phyloP scores from a whole-genome alignment of 495 filamentous ascomycete genomes.

The Xylaria castorea region DNA sequence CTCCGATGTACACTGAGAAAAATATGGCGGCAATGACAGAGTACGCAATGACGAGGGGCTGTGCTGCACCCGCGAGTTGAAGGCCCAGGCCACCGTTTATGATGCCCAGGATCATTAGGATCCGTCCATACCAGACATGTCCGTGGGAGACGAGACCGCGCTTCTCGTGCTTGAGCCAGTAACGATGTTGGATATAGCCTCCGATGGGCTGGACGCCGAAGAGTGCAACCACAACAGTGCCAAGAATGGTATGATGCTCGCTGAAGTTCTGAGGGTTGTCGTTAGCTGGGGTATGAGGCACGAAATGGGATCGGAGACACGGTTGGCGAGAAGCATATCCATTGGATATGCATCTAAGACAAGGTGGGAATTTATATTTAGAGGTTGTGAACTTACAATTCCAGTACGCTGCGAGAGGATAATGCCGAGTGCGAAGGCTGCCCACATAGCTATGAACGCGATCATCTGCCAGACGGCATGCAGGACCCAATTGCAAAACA shows the following conservation, averaged over 20 bases:
- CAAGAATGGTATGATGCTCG: slow-evolving; percentile 57
- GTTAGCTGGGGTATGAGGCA: slow-evolving; percentile 25
- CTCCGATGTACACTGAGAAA: slow-evolving; percentile 50
- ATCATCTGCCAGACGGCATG: slow-evolving; percentile 67
- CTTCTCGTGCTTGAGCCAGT: slow-evolving; percentile 53
- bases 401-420: slow-evolving; percentile 47
- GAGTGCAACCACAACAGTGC: slow-evolving; percentile 63
- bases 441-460: slow-evolving; percentile 61
- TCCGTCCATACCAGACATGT: slow-evolving; percentile 76
- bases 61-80: slow-evolving; percentile 49
- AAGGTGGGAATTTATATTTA: background rate
- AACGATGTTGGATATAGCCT: slow-evolving; percentile 68
- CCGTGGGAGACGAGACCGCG: slow-evolving; percentile 62
- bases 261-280: slow-evolving; percentile 45
- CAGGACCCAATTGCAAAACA: slow-evolving; percentile 56
- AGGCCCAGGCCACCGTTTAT: slow-evolving; percentile 77
- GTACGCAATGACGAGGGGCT: slow-evolving; percentile 63
- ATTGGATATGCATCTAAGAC: background rate
- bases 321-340: background rate
- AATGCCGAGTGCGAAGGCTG: slow-evolving; percentile 69
- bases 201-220: slow-evolving; percentile 69
- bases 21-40: slow-evolving; percentile 64
- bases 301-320: background rate
- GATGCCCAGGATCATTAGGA: slow-evolving; percentile 66
- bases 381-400: slow-evolving; percentile 44